Base-by-base conservation (phyloP, 495 filamentous ascomycete genomes). In the Amorphotheca resinae region DNA sequence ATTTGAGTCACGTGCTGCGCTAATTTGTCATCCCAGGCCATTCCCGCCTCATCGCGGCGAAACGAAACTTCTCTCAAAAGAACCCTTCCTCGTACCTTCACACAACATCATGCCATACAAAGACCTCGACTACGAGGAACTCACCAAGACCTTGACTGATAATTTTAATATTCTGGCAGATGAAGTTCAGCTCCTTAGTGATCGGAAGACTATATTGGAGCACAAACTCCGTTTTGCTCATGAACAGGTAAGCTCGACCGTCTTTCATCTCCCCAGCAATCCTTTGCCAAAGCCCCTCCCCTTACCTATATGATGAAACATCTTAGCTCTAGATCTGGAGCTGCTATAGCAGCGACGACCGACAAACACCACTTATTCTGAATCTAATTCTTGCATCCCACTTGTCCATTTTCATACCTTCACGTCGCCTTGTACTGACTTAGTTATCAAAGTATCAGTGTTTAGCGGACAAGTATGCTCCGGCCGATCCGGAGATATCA, bases 311-410 rank as follows among this genome's bases (percentile, higher is more conserved):
- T 77, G 79, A 80, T 76, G 70, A 74, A 51, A 63, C 51, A 60
- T 38, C 52, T 77, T 80, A 81, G 76, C 76, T 80, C 76, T 80
- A 81, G 76, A 82, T 73, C 77, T 74, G 65, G 61, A 80, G 74
- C 64, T 70, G 64, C 62, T 46, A 58, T 41, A 23, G 52, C 58
- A 58, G 63, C 64, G 57, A 60, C 64, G 74, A 76, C 57, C 66
- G 73, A 77, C 50, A 74, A 51, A 59, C 41, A 48, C 50, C 46
- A 51, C 44, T 54, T 58, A 60, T 50, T 59, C 59, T 53, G 59
- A 58, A n/a, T 44, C 49, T 33, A 56, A 28, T 47, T 40, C 22
- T 35, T 35, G 18, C 31, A 42, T 31, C 16, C 44, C 32, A 40
- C 41, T 31, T 33, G 38, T 11, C 5, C 11, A 56, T 15, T 42